Evolutionary conservation across 192 early-diverging fungal genomes (phyloP).

Genomic region (Geranomyces variabilis): DNA sequence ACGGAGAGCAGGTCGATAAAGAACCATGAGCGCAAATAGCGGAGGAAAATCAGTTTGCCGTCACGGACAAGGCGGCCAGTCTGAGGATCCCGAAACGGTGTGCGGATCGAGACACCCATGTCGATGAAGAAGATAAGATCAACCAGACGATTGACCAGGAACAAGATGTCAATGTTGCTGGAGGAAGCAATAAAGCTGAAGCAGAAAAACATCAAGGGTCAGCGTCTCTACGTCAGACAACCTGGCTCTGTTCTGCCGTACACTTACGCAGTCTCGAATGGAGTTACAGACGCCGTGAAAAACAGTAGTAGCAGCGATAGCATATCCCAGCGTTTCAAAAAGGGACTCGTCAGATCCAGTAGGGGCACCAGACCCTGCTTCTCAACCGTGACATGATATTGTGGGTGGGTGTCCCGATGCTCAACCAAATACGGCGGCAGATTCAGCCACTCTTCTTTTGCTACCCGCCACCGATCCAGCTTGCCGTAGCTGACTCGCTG

Average conservation of each 20-base stretch:
- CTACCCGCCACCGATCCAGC: conserved; percentile 43
- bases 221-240: not conserved
- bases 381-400: conserved; percentile 41
- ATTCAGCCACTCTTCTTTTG: conserved; percentile 32
- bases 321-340: conserved; percentile 55
- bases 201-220: not conserved
- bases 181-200: not conserved
- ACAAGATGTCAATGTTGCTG: conserved; percentile 46
- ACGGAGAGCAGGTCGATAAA: conserved; percentile 49
- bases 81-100: conserved; percentile 49
- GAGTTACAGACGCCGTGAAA: conserved; percentile 56
- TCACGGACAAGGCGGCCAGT: conserved; percentile 49
- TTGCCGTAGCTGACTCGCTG: conserved; percentile 49
- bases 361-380: conserved; percentile 32
- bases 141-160: conserved; percentile 52
- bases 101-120: conserved; percentile 55
- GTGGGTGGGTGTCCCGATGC: conserved; percentile 28
- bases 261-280: conserved; percentile 57
- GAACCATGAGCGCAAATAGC: conserved; percentile 50
- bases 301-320: conserved; percentile 50
- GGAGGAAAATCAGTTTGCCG: conserved; percentile 32
- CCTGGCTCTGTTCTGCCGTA: not conserved
- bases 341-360: conserved; percentile 40
- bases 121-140: conserved; percentile 54
- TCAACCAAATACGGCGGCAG: conserved; percentile 50